A percentile compares a stretch with the other conserved stretches of the same genome.
phyloP scores from a whole-genome alignment of 345 rosid genomes.

The Lepidium sativum region DNA sequence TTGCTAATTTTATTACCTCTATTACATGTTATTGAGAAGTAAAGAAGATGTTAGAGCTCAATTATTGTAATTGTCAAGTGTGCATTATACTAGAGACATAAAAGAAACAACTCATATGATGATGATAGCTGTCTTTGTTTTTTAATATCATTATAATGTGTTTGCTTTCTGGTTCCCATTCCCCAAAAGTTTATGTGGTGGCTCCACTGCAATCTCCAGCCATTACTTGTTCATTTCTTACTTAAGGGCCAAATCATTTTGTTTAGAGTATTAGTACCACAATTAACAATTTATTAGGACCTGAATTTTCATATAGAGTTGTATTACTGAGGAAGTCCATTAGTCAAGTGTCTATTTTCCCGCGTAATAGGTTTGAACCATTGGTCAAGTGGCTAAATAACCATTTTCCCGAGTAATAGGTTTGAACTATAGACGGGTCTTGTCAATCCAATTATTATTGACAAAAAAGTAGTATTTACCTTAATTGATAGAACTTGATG shows the following conservation, averaged over 20 bases:
- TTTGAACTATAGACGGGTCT: no score
- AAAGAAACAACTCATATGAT: constrained; percentile 28
- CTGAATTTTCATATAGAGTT: no score
- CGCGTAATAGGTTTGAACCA: no score
- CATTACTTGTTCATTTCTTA: neutral
- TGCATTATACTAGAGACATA: constrained; percentile 13
- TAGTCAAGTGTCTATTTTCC: no score
- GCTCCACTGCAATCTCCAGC: constrained; percentile 13
- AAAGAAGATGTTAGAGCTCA: neutral
- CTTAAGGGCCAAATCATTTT: neutral
- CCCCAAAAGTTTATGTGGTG: constrained; percentile 30
- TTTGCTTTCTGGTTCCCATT: constrained; percentile 20
- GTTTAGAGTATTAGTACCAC: neutral
- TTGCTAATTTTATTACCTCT: neutral
- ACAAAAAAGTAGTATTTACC: no score
- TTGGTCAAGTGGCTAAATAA: no score
- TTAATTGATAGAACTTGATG: no score
- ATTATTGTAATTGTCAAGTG: neutral
- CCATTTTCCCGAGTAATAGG: no score
- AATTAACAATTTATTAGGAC: neutral
- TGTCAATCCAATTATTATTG: no score
- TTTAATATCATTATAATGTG: neutral
- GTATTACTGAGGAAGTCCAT: no score
- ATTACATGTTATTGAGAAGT: neutral
- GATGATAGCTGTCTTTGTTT: constrained; percentile 26